These are phyloP conservation scores for Hypoxylon sp. DNA, from an alignment of 2,329 filamentous ascomycete genomes.

Conservation along the genomic window DNA sequence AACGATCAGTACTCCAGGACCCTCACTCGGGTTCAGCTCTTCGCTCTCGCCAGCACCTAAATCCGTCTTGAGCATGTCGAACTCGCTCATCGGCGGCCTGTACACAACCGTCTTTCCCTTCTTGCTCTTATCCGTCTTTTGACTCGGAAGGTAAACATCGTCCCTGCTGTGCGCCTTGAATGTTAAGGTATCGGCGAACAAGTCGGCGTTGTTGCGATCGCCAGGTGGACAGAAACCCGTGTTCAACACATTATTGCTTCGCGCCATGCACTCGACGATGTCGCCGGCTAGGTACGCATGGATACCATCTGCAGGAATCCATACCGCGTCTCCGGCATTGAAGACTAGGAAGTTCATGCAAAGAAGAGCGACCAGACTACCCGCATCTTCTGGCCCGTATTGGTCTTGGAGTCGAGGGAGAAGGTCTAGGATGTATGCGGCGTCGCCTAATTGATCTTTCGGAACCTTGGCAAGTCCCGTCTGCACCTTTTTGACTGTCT, in stretches of 20 bases:
- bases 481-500: slow-evolving; percentile 61
- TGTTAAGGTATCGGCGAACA: slow-evolving; percentile 69
- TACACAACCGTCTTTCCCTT: slow-evolving; percentile 71
- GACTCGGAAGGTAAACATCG: slow-evolving; percentile 63
- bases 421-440: slow-evolving; percentile 69
- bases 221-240: slow-evolving; percentile 75
- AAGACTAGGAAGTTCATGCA: slow-evolving; percentile 79
- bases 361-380: slow-evolving; percentile 72
- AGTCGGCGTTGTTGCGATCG: slow-evolving; percentile 69
- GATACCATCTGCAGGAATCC: slow-evolving; percentile 76
- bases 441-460: slow-evolving; percentile 56
- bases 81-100: slow-evolving; percentile 74
- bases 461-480: slow-evolving; percentile 59
- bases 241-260: slow-evolving; percentile 78
- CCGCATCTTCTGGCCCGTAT: slow-evolving; percentile 70
- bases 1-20: slow-evolving; percentile 70
- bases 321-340: slow-evolving; percentile 71
- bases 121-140: slow-evolving; percentile 59
- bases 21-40: slow-evolving; percentile 60
- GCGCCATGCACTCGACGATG: slow-evolving; percentile 82
- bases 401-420: slow-evolving; percentile 71
- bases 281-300: slow-evolving; percentile 78
- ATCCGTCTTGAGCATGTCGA: slow-evolving; percentile 70
- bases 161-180: slow-evolving; percentile 68
- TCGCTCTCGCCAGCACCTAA: slow-evolving; percentile 68